Conservation (phyloP, 1,284 basidiomycete species). For the Mycena citricolor region DNA sequence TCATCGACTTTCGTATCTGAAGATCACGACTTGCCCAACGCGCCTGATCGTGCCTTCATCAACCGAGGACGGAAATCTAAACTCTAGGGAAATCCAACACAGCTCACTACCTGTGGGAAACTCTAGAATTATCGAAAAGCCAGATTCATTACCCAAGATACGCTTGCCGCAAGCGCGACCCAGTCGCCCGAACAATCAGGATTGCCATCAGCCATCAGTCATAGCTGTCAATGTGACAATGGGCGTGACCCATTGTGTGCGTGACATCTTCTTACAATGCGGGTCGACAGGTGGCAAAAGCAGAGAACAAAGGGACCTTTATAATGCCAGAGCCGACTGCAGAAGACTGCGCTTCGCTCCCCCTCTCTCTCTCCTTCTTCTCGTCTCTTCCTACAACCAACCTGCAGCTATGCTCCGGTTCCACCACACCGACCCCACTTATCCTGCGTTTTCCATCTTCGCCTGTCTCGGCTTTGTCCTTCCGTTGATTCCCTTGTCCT, state of each 20-base stretch:
- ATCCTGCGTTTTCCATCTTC: conserved; percentile 38
- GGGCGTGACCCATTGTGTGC: conserved; percentile 1
- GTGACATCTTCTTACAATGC: neutral
- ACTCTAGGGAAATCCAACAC: no score
- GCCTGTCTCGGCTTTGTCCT: conserved; percentile 37
- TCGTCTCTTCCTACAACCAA: neutral
- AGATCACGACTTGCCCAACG: no score
- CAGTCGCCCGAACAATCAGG: no score
- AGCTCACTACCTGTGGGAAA: no score
- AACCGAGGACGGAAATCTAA: no score
- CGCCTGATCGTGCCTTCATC: no score
- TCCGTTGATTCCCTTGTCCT: conserved; percentile 41
- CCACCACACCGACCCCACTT: conserved; percentile 28
- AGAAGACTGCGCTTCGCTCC: neutral
- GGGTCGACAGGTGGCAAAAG: neutral
- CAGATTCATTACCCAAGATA: no score
- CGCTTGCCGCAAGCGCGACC: no score
- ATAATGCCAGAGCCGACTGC: neutral
- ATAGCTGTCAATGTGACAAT: no score
- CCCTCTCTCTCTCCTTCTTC: neutral
- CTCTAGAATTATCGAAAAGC: no score
- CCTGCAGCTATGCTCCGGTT: conserved; percentile 2
- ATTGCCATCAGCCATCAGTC: no score
- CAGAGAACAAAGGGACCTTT: neutral
- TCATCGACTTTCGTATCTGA: no score